Percentiles rank a stretch among this genome's conserved stretches.
These are phyloP conservation scores for Lepidium aucheri DNA, from an alignment of 345 rosid genomes.

Conservation along the genomic window DNA sequence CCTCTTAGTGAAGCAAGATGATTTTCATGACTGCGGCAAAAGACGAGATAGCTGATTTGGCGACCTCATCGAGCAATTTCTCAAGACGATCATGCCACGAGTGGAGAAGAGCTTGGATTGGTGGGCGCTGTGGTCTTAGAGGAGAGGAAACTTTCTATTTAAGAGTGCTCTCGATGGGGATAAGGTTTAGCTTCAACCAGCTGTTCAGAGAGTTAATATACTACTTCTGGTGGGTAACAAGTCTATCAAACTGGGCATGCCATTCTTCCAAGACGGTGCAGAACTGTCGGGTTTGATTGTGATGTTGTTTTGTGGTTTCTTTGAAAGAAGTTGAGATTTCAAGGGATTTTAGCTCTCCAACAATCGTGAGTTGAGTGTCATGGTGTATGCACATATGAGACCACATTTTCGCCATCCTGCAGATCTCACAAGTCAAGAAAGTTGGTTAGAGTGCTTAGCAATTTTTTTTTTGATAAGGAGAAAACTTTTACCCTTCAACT, in stretches of 20 bases:
- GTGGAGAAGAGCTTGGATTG: constrained; percentile 67
- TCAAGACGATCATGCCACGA: constrained; percentile 66
- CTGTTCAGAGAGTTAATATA: constrained; percentile 56
- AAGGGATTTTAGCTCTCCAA: constrained; percentile 53
- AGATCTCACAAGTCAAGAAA: neutral
- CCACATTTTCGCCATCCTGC: constrained; percentile 96
- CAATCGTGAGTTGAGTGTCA: constrained; percentile 57
- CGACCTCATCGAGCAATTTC: constrained; percentile 78
- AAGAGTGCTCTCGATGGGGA: constrained; percentile 67
- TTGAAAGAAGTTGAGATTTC: constrained; percentile 45
- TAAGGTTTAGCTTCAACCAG: constrained; percentile 70
- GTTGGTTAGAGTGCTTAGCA: neutral
- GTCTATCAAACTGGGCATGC: constrained; percentile 64
- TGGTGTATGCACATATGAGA: constrained; percentile 59
- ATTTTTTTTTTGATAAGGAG: neutral
- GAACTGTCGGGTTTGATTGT: constrained; percentile 63
- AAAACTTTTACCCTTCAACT: constrained; percentile 61
- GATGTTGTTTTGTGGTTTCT: constrained; percentile 81
- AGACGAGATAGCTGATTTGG: constrained; percentile 70
- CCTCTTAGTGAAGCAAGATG: constrained; percentile 68
- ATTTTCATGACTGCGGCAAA: constrained; percentile 66
- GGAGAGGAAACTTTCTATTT: constrained; percentile 71
- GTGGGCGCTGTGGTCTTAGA: constrained; percentile 59
- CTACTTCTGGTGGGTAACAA: constrained; percentile 65
- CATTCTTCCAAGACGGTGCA: constrained; percentile 52